phyloP scores from a whole-genome alignment of 257 asterid genomes.

The Solanum commersonii region DNA sequence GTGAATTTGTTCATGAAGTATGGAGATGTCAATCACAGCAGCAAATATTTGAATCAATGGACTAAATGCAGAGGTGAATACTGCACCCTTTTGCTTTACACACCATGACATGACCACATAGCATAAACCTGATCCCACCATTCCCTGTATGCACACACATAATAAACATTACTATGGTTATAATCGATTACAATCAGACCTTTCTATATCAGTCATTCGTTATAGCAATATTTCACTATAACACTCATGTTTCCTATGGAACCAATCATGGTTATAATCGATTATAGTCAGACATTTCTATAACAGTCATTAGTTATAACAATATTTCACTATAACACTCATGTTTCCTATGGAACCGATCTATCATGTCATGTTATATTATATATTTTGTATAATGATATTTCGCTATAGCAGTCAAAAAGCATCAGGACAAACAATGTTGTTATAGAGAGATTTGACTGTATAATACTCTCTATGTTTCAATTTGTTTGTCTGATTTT shows the following conservation, averaged over 20 bases:
- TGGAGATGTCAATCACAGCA: slow-evolving; percentile 46
- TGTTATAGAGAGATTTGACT: not conserved
- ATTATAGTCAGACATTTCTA: not conserved
- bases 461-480: not conserved
- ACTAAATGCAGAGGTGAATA: slow-evolving; percentile 68
- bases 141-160: slow-evolving; percentile 25
- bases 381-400: not conserved
- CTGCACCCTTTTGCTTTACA: slow-evolving; percentile 64
- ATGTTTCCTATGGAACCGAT: not conserved
- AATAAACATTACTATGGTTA: not conserved
- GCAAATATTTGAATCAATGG: slow-evolving; percentile 70
- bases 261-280: not conserved
- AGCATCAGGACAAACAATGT: not conserved
- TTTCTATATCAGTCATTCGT: not conserved
- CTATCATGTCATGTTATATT: not conserved
- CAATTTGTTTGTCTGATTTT: too few species aligned
- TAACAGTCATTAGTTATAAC: not conserved
- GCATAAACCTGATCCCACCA: slow-evolving; percentile 67
- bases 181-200: too few species aligned
- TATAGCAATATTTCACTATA: not conserved
- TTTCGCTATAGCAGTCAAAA: not conserved
- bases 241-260: not conserved
- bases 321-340: not conserved
- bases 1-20: slow-evolving; percentile 52
- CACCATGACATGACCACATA: slow-evolving; percentile 67